Conservation (phyloP, 2,329 filamentous ascomycete species). For the Scedosporium apiospermum region DNA sequence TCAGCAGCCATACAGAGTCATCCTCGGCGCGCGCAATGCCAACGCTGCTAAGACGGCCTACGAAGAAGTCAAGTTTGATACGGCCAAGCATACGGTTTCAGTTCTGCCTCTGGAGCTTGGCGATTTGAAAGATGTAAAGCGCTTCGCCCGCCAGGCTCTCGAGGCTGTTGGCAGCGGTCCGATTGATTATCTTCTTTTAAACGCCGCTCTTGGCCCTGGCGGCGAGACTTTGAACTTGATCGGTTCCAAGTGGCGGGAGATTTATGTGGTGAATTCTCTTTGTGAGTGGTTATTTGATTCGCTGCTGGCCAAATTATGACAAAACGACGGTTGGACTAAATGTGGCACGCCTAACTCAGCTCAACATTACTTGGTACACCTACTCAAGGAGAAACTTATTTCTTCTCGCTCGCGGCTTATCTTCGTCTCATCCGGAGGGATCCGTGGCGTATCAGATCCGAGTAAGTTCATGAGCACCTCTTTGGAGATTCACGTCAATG, state of each 20-base stretch:
- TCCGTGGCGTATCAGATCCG: constrained; percentile 29
- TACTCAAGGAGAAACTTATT: constrained; percentile 37
- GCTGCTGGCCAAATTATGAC: too few relatives aligned
- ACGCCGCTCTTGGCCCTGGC: constrained; percentile 33
- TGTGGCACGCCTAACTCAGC: constrained; percentile 21
- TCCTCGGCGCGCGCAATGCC: constrained; percentile 40
- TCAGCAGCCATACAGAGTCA: constrained; percentile 33
- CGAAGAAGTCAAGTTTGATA: constrained; percentile 31
- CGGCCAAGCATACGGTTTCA: constrained; percentile 26
- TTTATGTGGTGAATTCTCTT: constrained; percentile 41
- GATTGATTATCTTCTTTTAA: constrained; percentile 40
- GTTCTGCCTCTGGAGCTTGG: constrained; percentile 39
- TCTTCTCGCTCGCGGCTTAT: constrained; percentile 36
- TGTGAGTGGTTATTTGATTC: constrained; percentile 22
- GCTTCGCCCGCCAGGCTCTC: constrained; percentile 35
- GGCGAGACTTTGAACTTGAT: constrained; percentile 24
- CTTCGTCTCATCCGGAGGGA: constrained; percentile 39
- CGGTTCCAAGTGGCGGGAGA: constrained; percentile 40
- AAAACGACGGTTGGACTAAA: background rate
- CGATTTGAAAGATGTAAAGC: constrained; percentile 32
- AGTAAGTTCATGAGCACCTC: constrained; percentile 16
- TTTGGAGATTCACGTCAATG: too few relatives aligned
- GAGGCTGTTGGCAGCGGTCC: constrained; percentile 27
- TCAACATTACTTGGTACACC: constrained; percentile 42
- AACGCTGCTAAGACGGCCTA: constrained; percentile 29